phyloP scores from a whole-genome alignment of 2,329 filamentous ascomycete species.

The Colletotrichum sp. region DNA sequence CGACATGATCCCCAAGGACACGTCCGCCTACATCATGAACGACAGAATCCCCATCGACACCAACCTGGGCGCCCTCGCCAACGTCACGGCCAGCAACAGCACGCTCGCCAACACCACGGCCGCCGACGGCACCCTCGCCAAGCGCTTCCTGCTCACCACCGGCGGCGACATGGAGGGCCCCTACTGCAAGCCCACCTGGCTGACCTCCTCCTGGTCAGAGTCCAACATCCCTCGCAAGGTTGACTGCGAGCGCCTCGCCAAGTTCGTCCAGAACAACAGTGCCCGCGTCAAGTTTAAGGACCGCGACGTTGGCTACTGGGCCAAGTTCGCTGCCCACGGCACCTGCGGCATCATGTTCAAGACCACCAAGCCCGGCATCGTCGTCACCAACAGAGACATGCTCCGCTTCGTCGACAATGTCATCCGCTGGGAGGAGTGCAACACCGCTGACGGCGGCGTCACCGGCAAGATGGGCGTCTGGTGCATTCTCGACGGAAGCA shows the following conservation, averaged over 20 bases:
- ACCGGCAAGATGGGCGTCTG: neutral
- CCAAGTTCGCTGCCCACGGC: constrained; percentile 3
- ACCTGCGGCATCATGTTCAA: constrained; percentile 7
- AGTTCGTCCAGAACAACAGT: neutral
- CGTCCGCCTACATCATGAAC: constrained; percentile 5
- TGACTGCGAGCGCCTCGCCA: neutral
- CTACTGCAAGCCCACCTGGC: constrained; percentile 1
- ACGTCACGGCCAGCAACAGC: neutral
- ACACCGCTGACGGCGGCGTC: neutral
- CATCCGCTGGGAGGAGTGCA: neutral
- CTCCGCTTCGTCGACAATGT: neutral
- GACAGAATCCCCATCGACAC: neutral
- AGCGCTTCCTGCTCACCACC: neutral
- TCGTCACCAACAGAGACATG: constrained; percentile 5
- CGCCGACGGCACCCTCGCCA: neutral
- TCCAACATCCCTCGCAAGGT: neutral
- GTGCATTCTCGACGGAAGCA: neutral
- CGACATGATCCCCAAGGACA: neutral
- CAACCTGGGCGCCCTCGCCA: neutral
- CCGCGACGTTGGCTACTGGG: neutral
- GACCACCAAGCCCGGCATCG: neutral
- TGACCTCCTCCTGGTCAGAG: constrained; percentile 1
- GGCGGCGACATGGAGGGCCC: neutral
- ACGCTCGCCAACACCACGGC: neutral
- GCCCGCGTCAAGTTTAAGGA: constrained; percentile 7